Conservation (phyloP, 495 filamentous ascomycete genomes). For the Neurospora tetraspora region DNA sequence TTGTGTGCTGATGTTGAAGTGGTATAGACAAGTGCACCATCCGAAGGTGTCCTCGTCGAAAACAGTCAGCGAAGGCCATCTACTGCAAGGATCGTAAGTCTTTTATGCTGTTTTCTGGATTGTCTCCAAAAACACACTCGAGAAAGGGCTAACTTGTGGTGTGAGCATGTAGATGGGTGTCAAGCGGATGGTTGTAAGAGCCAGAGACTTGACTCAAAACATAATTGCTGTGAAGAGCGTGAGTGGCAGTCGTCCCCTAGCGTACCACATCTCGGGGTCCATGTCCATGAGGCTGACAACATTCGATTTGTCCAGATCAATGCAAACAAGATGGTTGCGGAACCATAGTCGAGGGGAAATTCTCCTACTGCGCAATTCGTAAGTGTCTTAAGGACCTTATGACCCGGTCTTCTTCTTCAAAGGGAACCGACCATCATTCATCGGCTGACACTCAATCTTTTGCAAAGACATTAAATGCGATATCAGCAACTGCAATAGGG, state of each 20-base stretch:
- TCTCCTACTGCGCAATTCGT: constrained; percentile 17
- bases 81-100: constrained; percentile 6
- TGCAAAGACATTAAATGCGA: constrained; percentile 15
- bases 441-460: too few relatives aligned
- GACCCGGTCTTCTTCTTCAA: too few relatives aligned
- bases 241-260: not conserved
- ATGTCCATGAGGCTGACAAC: not conserved
- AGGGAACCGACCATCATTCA: too few relatives aligned
- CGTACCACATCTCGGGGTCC: too few relatives aligned
- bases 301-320: not conserved
- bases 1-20: not conserved
- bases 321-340: constrained; percentile 14
- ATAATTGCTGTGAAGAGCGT: constrained; percentile 19
- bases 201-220: constrained; percentile 5
- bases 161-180: constrained; percentile 8
- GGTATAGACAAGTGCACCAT: constrained; percentile 20
- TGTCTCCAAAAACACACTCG: not conserved
- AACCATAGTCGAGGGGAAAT: constrained; percentile 10
- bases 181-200: constrained; percentile 14
- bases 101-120: too few relatives aligned
- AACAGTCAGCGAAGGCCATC: not conserved
- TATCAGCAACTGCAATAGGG: constrained; percentile 8
- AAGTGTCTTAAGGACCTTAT: not conserved
- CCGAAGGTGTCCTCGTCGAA: constrained; percentile 6
- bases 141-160: not conserved